phyloP scores from a whole-genome alignment of 1,284 basidiomycete species.

The Fomitiporia mediterranea region DNA sequence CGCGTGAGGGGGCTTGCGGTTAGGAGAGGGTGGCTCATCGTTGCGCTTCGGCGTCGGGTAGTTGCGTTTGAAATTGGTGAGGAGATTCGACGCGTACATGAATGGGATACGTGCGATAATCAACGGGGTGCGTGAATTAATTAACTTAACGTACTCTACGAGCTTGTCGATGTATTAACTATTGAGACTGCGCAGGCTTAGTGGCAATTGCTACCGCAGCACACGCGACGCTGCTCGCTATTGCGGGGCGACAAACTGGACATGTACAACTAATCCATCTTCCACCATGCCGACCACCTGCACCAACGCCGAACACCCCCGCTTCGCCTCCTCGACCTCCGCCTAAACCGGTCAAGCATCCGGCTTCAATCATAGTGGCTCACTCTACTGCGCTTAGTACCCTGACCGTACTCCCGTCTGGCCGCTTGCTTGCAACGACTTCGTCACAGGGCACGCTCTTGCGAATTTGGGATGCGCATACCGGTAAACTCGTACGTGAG shows the following conservation, averaged over 20 bases:
- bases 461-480: conserved; percentile 80
- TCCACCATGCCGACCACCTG: conserved; percentile 66
- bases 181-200: conserved; percentile 51
- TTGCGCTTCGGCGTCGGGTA: conserved; percentile 76
- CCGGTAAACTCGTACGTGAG: conserved; percentile 76
- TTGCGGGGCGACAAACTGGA: conserved; percentile 85
- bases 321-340: conserved; percentile 37
- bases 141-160: conserved; percentile 7
- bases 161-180: conserved; percentile 17
- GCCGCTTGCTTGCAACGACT: conserved; percentile 80
- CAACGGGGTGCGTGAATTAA: conserved; percentile 57
- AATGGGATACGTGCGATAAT: conserved; percentile 91
- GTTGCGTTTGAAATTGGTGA: conserved; percentile 74
- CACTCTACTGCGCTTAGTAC: conserved; percentile 79
- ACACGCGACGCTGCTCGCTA: conserved; percentile 76
- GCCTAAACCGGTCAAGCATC: conserved; percentile 53
- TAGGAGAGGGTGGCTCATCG: conserved; percentile 77
- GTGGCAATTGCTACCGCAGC: conserved; percentile 76
- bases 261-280: conserved; percentile 90
- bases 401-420: conserved; percentile 73
- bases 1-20: conserved; percentile 77
- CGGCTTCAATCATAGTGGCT: conserved; percentile 80
- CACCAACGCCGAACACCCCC: conserved; percentile 39
- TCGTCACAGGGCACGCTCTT: conserved; percentile 84
- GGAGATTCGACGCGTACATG: conserved; percentile 56